Evolutionary conservation across 2,329 filamentous ascomycete species (phyloP).

Genomic region (Thermothelomyces thermophilus): DNA sequence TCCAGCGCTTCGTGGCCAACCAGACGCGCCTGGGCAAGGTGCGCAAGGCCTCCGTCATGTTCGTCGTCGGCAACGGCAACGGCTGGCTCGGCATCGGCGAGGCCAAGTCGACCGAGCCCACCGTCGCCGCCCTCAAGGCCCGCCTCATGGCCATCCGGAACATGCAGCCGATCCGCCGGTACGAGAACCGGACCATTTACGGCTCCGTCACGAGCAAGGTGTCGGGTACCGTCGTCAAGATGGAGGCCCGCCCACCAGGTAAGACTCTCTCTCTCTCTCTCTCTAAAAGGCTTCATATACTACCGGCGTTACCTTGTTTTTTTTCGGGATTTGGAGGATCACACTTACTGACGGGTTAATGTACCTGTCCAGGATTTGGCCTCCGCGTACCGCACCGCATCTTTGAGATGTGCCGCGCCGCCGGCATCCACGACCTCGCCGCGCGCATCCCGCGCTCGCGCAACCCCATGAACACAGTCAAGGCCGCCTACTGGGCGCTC

Average conservation of each 20-base stretch:
- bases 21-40: constrained; percentile 97
- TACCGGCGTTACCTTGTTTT: no score
- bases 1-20: constrained; percentile 70
- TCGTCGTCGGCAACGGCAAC: constrained; percentile 79
- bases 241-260: constrained; percentile 85
- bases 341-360: neutral
- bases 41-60: constrained; percentile 64
- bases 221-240: constrained; percentile 75
- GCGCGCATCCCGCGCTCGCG: constrained; percentile 76
- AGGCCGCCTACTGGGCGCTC: constrained; percentile 79
- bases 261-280: constrained; percentile 31
- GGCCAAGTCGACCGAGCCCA: constrained; percentile 73
- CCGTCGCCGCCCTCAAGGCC: constrained; percentile 64
- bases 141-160: constrained; percentile 78
- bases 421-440: constrained; percentile 80
- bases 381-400: constrained; percentile 86
- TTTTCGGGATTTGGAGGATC: no score
- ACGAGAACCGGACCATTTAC: constrained; percentile 87
- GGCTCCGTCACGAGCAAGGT: constrained; percentile 80
- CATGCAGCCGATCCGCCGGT: constrained; percentile 85
- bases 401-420: constrained; percentile 86
- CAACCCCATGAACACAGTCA: constrained; percentile 97
- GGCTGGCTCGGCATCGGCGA: constrained; percentile 84
- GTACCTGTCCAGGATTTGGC: constrained; percentile 67
- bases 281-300: no score